Base-by-base conservation (phyloP, 129 eudicot genomes). In the Flaveria robusta region DNA sequence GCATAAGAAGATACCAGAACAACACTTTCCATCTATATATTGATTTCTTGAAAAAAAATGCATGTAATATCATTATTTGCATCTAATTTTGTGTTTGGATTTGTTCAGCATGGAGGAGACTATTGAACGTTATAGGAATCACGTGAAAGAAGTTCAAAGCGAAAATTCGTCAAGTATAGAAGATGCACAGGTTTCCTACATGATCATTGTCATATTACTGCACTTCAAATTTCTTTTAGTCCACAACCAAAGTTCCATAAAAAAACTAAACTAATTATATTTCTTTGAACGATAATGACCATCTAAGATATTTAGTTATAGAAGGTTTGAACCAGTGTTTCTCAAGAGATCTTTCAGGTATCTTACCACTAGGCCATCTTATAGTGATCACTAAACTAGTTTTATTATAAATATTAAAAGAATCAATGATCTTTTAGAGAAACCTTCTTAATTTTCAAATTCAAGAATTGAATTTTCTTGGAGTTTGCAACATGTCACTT, bases 51-150 rank as follows among this genome's bases (percentile, higher is more conserved):
- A 15, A 62, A 62, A 62, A 62, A 26, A 13, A 15, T 15, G 20
- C 10, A 64, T 24, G 31, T 45, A 59, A 27, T 59, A 22, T 46
- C 37, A n/a, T 29, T 18, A 55, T 42, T 72, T 63, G 20, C 68
- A 63, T 52, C 68, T 79, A 45, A 45, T 12, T 34, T 22, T 74
- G 23, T 20, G 59, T 72, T 50, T 50, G 43, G 19, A 79, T 60
- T 42, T 85, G 43, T 51, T 76, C 89, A 94, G 97, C 91, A 87
- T 91, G 93, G 93, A 86, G 75, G 93, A 86, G 60, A 94, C 91
- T 5, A 91, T 94, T 10, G 87, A 86, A 70, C 96, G 98, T 4
- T 91, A 94, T 26, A 83, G 79, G 77, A 87, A 67, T 74, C 92
- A 89, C 34, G 69, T 79, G 14, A 88, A 86, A 78, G 98, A 91